Conservation (phyloP, 768 basidiomycete species). For the Tylopilus sp. region DNA sequence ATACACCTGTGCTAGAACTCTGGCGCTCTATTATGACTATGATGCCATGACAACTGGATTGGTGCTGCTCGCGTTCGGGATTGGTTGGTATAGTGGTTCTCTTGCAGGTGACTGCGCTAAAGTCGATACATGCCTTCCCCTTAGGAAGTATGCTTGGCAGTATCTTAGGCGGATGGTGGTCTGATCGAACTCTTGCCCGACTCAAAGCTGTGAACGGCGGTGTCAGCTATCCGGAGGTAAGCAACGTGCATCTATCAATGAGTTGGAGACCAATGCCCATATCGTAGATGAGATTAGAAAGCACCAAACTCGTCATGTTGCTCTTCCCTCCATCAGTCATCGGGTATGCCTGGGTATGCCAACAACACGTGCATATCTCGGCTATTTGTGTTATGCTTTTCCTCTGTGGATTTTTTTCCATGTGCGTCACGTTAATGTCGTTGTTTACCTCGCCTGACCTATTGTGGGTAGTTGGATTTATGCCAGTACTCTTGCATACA, state of each 20-base stretch:
- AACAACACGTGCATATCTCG: constrained; percentile 60
- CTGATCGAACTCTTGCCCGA: constrained; percentile 46
- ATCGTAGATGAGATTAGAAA: constrained; percentile 68
- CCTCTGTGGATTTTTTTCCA: constrained; percentile 65
- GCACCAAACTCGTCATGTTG: constrained; percentile 55
- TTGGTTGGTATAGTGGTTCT: constrained; percentile 44
- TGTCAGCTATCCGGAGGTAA: constrained; percentile 61
- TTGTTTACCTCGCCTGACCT: background rate
- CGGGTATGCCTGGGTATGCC: constrained; percentile 75
- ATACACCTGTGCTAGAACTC: constrained; percentile 74
- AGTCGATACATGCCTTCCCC: background rate
- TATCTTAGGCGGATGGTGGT: constrained; percentile 59
- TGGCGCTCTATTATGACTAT: constrained; percentile 63
- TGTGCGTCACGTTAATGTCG: constrained; percentile 43
- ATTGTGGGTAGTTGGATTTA: constrained; percentile 50
- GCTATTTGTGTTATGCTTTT: constrained; percentile 76
- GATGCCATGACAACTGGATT: constrained; percentile 72
- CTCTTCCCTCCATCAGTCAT: constrained; percentile 54
- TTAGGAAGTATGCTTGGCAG: constrained; percentile 51
- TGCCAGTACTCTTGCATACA: constrained; percentile 73
- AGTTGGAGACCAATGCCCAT: background rate
- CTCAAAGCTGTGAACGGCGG: constrained; percentile 50
- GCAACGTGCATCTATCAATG: background rate
- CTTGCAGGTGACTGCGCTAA: background rate
- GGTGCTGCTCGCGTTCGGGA: constrained; percentile 71